These are phyloP conservation scores for Blastomyces parvus DNA, from an alignment of 2,329 filamentous ascomycete genomes.

Conservation along the genomic window DNA sequence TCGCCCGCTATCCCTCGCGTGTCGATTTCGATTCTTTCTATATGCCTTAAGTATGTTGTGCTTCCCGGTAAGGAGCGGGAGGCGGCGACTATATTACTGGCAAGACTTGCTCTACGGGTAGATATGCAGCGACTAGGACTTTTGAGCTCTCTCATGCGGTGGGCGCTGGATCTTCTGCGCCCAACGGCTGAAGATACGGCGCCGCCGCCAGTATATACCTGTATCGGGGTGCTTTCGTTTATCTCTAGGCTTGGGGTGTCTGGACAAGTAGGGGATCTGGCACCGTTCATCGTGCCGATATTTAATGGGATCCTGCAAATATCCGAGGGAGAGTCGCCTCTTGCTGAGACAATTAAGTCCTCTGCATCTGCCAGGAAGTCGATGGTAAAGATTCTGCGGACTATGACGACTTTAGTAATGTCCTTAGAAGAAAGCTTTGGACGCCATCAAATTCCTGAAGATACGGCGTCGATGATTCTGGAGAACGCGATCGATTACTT, in stretches of 20 bases:
- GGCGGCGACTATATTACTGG: conserved; percentile 72
- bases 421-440: conserved; percentile 36
- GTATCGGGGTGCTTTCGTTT: conserved; percentile 70
- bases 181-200: conserved; percentile 32
- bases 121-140: conserved; percentile 79
- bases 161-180: conserved; percentile 56
- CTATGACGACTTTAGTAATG: conserved; percentile 58
- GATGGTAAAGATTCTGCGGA: conserved; percentile 74
- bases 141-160: conserved; percentile 56
- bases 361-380: conserved; percentile 75
- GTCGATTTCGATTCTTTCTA: conserved; percentile 57
- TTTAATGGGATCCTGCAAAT: conserved; percentile 57
- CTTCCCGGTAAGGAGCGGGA: conserved; percentile 79
- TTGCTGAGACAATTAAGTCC: conserved; percentile 49
- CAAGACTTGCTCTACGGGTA: conserved; percentile 68
- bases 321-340: conserved; percentile 41
- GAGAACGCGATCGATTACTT: conserved; percentile 77
- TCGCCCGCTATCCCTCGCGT: conserved; percentile 58
- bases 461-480: conserved; percentile 45
- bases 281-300: conserved; percentile 54
- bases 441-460: conserved; percentile 20
- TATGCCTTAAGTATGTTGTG: conserved; percentile 62
- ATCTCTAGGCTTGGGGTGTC: conserved; percentile 64
- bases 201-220: conserved; percentile 58
- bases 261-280: conserved; percentile 64